Base-by-base conservation (phyloP, 257 asterid species). In the Perilla frutescens region DNA sequence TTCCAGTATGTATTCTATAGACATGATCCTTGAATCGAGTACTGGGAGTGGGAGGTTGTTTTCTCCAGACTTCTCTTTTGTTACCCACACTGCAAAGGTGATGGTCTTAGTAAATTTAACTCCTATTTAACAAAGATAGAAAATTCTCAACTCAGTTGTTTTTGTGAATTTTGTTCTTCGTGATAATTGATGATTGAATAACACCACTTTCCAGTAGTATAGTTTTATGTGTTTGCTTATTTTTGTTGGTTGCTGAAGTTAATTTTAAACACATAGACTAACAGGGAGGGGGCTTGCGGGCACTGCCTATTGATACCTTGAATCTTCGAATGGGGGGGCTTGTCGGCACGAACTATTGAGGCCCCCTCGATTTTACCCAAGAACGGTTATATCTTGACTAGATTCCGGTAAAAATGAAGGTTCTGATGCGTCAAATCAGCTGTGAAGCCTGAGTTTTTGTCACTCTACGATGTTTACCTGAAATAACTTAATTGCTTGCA, bases 1-100 rank as follows among this genome's bases (percentile, higher is more conserved):
- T 77, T 45, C 53, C 77, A 54, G 13, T 63, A 44, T 68, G 82
- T 72, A 49, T 50, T 62, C 59, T 41, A 29, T 51, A 57, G 10
- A 69, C 68, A 54, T 8, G 54, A 66, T 76, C 68, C 59, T 14
- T 11, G 8, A 55, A 56, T 56, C 69, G 12, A 68, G 71, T 73
- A 44, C 7, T 43, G 2, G 26, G 41, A 44, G 6, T 43, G 2
- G 26, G 41, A 72, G 70, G 10, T 57, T 79, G 62, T 8, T 55
- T 57, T 71, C 77, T 59, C 61, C 59, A 37, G 68, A 50, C 44
- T 48, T 48, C 49, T 44, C 34, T 34, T 26, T 12, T 54, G 8
- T 5, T 51, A 4, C 3, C 36, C 12, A 47, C 20, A 66, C 51
- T 74, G 14, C 64, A 44, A 48, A 32, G 13, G 2, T 39, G 54